phyloP scores from a whole-genome alignment of 306 rosid species.

The Sicyos baderoa region DNA sequence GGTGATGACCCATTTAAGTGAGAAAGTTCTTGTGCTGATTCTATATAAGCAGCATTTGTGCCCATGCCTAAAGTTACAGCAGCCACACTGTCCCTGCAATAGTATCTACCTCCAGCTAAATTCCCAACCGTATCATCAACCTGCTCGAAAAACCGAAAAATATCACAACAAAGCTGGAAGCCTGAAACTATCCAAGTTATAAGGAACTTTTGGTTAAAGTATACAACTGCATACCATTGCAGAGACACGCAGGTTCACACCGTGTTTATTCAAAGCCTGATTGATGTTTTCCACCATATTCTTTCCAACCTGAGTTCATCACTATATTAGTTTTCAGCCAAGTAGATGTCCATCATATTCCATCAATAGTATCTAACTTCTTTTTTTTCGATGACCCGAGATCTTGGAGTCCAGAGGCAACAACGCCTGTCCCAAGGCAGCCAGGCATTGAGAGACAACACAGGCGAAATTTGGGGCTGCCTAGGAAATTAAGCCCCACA shows the following conservation, averaged over 20 bases:
- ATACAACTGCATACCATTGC: conserved; percentile 32
- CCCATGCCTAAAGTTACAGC: conserved; percentile 49
- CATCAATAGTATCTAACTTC: neutral
- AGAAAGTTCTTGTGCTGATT: conserved; percentile 32
- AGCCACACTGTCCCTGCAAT: conserved; percentile 45
- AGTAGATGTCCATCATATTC: neutral
- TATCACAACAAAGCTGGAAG: conserved; percentile 7
- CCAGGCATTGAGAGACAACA: too few relatives aligned
- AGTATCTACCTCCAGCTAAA: conserved; percentile 72
- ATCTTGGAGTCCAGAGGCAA: too few relatives aligned
- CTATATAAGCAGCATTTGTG: conserved; percentile 61
- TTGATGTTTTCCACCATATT: conserved; percentile 39
- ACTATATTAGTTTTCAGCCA: neutral
- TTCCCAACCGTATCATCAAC: conserved; percentile 64
- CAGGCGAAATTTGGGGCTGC: too few relatives aligned
- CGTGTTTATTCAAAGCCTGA: conserved; percentile 42
- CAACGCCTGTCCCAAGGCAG: too few relatives aligned
- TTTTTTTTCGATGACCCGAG: too few relatives aligned
- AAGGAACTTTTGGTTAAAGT: neutral
- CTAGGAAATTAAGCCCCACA: too few relatives aligned
- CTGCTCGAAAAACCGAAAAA: conserved; percentile 21
- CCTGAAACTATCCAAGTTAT: neutral
- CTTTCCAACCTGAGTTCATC: conserved; percentile 39
- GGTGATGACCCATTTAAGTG: conserved; percentile 33
- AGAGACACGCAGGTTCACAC: conserved; percentile 38